phyloP scores from a whole-genome alignment of 1,139 yeast genomes.

The Tardiomyces digboiensis region DNA sequence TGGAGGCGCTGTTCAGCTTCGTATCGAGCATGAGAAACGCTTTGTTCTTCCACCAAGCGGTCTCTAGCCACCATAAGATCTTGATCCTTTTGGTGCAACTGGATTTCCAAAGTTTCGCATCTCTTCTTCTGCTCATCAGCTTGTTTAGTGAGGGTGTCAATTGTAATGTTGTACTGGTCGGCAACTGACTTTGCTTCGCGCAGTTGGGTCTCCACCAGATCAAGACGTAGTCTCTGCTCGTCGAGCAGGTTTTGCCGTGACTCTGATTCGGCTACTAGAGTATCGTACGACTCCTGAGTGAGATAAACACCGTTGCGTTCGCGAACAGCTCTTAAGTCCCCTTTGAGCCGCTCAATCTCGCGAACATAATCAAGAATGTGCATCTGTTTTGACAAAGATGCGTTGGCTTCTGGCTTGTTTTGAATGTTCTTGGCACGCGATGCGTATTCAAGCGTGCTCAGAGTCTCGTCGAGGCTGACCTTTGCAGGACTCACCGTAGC shows the following conservation, averaged over 20 bases:
- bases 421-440: conserved; percentile 50
- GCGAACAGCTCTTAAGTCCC: conserved; percentile 46
- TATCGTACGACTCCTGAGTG: conserved; percentile 36
- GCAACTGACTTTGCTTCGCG: conserved; percentile 9
- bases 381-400: conserved; percentile 34
- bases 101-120: conserved; percentile 4
- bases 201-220: conserved; percentile 30
- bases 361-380: conserved; percentile 36
- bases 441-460: conserved; percentile 81
- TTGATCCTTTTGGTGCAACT: conserved; percentile 4
- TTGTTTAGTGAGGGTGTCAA: conserved; percentile 3
- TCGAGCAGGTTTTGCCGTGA: conserved; percentile 31
- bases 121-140: conserved; percentile 2
- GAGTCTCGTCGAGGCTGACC: conserved; percentile 65
- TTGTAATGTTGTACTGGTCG: conserved; percentile 5
- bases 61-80: conserved; percentile 2
- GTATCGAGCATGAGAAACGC: conserved; percentile 2
- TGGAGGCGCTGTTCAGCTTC: conserved; percentile 3
- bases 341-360: conserved; percentile 43
- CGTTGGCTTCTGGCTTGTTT: conserved; percentile 47
- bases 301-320: conserved; percentile 47
- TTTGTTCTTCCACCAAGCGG: conserved; percentile 4
- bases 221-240: conserved; percentile 33
- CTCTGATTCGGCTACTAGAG: conserved; percentile 33
- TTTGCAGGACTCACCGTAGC: conserved; percentile 81